Evolutionary conservation across 1,284 basidiomycete species (phyloP).

Genomic region (Tilletia caries): DNA sequence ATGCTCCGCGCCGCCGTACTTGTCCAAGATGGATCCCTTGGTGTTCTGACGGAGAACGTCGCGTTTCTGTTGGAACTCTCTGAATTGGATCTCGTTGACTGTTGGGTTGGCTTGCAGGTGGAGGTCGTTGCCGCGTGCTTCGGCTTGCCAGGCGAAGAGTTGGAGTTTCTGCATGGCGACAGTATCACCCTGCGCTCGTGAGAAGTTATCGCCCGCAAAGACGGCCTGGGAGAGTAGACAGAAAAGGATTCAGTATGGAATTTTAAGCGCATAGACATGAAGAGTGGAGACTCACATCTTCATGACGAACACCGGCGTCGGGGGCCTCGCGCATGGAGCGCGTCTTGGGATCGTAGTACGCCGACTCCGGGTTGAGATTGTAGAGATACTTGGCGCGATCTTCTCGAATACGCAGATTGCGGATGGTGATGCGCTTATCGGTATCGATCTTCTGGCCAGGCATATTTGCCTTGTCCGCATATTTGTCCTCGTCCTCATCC

Average conservation of each 20-base stretch:
- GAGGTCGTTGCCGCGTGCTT: constrained; percentile 85
- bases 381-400: constrained; percentile 99
- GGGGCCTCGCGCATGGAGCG: constrained; percentile 99
- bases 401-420: constrained; percentile 96
- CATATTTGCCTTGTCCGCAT: constrained; percentile 93
- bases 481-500: constrained; percentile 57
- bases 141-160: constrained; percentile 95
- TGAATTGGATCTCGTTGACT: constrained; percentile 79
- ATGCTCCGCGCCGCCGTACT: constrained; percentile 92
- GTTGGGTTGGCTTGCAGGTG: constrained; percentile 96
- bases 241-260: constrained; percentile 56
- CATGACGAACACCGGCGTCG: constrained; percentile 68
- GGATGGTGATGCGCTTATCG: constrained; percentile 94
- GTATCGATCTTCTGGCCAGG: constrained; percentile 97
- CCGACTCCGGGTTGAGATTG: constrained; percentile 89
- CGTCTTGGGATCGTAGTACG: constrained; percentile 99
- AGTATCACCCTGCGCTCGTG: constrained; percentile 84
- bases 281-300: constrained; percentile 60
- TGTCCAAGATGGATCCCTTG: constrained; percentile 61
- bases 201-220: constrained; percentile 96
- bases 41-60: constrained; percentile 81
- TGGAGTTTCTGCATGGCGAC: constrained; percentile 85
- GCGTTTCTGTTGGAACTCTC: constrained; percentile 86
- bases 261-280: background rate
- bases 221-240: constrained; percentile 58